Evolutionary conservation across 352 stramenopile genomes (phyloP), one percentile per base, ranked within the genome.

Genomic region (Aphanomyces cochlioides): DNA sequence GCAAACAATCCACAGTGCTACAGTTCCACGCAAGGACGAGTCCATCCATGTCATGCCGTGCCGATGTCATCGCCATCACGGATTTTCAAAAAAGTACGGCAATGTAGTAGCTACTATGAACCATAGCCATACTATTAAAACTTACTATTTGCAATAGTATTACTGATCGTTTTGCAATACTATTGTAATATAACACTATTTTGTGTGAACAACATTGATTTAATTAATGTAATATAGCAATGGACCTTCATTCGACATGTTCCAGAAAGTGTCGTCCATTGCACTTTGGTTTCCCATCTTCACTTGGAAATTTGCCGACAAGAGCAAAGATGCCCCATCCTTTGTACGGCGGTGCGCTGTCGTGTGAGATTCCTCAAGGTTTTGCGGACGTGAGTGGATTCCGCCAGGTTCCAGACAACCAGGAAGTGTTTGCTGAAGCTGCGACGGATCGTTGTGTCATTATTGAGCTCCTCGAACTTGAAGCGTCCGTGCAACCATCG

Each of bases 361-460:
- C 77, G 19, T 92, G 83, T 73, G 77, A 77, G 56, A 86, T 95
- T 61, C 87, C 87, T 8, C 73, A 84, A 7, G 81, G 75, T 47
- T 95, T 93, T 48, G 77, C 75, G 7, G 87, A 95, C 69, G 87
- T 95, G 50, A 95, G 87, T 36, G 54, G 50, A 21, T 95, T 95
- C 68, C 87, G 87, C 10, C 85, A 95, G 72, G 86, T 95, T 37
- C 87, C 87, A 0, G 85, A 95, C 74, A 93, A 95, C 73, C 87
- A 95, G 71, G 87, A 95, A 61, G 87, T 95, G 37, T 95, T 93
- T 75, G 85, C 87, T 38, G 88, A 95, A 41, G 81, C 83, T 17
- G 66, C 78, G 37, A 93, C 81, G 2, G 87, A 95, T 66, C 85
- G 90, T 69, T 91, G 82, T 72, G 75, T 95, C 40, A 93, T 95